phyloP scores from a whole-genome alignment of 305 asterid genomes.

The Solanum chacoense region DNA sequence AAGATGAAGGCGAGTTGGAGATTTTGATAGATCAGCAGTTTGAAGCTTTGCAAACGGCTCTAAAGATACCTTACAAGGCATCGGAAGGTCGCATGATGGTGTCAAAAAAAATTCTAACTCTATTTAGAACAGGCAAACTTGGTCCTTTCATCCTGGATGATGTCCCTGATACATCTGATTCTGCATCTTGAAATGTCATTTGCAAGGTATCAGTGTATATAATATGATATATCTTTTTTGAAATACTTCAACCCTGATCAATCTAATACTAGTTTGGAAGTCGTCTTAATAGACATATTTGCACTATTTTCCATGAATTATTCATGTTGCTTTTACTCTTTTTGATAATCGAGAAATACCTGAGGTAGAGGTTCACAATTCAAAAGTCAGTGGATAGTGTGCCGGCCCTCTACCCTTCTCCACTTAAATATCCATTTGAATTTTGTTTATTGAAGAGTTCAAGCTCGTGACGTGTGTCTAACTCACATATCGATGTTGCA shows the following conservation, averaged over 20 bases:
- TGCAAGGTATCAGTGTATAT: neutral
- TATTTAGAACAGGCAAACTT: constrained; percentile 73
- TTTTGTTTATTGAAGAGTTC: neutral
- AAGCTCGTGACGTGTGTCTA: neutral
- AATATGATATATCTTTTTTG: neutral
- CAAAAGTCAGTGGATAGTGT: neutral
- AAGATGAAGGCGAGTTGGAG: constrained; percentile 63
- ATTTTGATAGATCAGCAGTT: constrained; percentile 63
- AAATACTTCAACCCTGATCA: neutral
- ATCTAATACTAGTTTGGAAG: neutral
- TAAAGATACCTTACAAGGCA: constrained; percentile 59
- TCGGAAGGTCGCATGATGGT: constrained; percentile 65
- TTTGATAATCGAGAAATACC: neutral
- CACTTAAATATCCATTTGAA: neutral
- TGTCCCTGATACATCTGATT: constrained; percentile 35
- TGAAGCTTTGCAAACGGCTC: constrained; percentile 55
- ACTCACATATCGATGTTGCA: neutral
- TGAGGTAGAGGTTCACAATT: neutral
- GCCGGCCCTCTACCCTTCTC: neutral
- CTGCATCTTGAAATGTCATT: constrained; percentile 7
- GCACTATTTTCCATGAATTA: neutral
- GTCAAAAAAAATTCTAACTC: constrained; percentile 64
- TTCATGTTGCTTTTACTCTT: neutral
- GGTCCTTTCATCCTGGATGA: constrained; percentile 90
- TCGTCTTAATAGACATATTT: neutral